Conservation (phyloP, 345 rosid genomes). For the Euphorbia tirucalli region DNA sequence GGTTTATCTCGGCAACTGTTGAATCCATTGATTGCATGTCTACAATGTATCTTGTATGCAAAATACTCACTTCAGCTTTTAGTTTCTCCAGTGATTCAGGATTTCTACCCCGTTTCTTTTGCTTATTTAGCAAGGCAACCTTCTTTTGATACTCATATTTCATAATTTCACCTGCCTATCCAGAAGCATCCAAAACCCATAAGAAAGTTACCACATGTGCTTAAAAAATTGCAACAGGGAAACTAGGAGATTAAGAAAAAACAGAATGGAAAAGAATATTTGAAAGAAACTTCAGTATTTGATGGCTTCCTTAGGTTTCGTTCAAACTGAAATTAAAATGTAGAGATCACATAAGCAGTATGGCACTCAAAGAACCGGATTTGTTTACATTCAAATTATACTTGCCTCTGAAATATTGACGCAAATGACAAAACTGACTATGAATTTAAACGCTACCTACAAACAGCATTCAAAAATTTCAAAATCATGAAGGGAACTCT, state of each 20-base stretch:
- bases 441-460: no score
- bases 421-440: no score
- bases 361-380: no score
- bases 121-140: constrained; percentile 62
- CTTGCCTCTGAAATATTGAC: no score
- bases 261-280: not conserved
- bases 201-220: not conserved
- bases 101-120: constrained; percentile 65
- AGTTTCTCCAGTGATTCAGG: constrained; percentile 80
- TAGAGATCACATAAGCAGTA: no score
- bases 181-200: constrained; percentile 28
- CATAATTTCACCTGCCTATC: constrained; percentile 87
- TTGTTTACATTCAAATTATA: no score
- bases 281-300: no score
- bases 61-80: constrained; percentile 84
- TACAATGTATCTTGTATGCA: constrained; percentile 94
- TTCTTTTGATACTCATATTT: constrained; percentile 86
- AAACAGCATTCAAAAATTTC: no score
- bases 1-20: constrained; percentile 88
- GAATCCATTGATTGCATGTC: constrained; percentile 99
- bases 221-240: not conserved
- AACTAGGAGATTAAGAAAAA: not conserved
- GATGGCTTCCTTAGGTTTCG: not conserved
- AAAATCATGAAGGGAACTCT: no score
- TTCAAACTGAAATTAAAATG: no score